phyloP scores from a whole-genome alignment of 139 green algal genomes.

The Chlamydomonas eustigma region DNA sequence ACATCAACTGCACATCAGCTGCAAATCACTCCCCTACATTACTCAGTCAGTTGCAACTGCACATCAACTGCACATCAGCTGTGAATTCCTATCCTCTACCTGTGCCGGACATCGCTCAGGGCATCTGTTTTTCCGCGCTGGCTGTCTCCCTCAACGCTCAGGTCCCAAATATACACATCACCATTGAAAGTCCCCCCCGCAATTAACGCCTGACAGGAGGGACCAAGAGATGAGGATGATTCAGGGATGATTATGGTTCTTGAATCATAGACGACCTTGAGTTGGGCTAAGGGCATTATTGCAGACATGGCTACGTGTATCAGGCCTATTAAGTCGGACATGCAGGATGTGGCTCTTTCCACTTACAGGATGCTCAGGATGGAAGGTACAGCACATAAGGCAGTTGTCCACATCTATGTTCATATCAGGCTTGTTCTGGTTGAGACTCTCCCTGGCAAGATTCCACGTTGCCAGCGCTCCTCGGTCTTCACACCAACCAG shows the following conservation, averaged over 20 bases:
- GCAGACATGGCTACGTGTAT: no score
- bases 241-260: background rate
- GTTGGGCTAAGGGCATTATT: no score
- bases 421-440: slow-evolving; percentile 33
- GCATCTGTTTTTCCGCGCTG: slow-evolving; percentile 27
- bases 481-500: slow-evolving; percentile 52
- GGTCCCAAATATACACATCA: slow-evolving; percentile 63
- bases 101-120: slow-evolving; percentile 22
- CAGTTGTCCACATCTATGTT: slow-evolving; percentile 50
- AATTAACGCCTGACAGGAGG: slow-evolving; percentile 43
- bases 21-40: no score
- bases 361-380: slow-evolving; percentile 52
- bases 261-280: no score
- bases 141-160: slow-evolving; percentile 46
- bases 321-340: no score
- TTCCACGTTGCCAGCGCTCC: slow-evolving; percentile 60
- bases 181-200: slow-evolving; percentile 66
- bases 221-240: background rate
- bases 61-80: no score
- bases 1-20: no score
- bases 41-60: no score
- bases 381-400: slow-evolving; percentile 59
- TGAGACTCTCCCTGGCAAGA: slow-evolving; percentile 39
- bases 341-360: background rate
- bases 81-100: no score